Conservation (phyloP, 805 yeast genomes). For the Saccharomycopsis babjevae region DNA sequence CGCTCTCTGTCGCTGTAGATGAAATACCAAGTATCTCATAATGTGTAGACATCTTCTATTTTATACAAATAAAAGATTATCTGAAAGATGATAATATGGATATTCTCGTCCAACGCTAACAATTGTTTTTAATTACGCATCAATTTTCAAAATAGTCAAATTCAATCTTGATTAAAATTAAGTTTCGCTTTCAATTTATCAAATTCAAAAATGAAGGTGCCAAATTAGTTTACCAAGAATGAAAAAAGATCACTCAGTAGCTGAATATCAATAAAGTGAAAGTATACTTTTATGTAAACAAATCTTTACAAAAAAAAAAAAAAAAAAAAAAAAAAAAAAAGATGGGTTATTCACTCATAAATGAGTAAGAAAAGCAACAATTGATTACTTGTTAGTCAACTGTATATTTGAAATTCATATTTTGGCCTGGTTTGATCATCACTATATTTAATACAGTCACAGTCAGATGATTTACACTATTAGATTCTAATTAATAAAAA, state of each 20-base stretch:
- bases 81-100: background rate
- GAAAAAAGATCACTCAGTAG: background rate
- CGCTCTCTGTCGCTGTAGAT: slow-evolving; percentile 26
- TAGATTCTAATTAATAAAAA: background rate
- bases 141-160: background rate
- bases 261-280: background rate
- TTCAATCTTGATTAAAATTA: too few species aligned
- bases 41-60: slow-evolving; percentile 26
- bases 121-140: background rate
- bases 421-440: background rate
- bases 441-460: background rate
- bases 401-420: background rate
- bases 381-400: too few species aligned
- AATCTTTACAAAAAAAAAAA: background rate
- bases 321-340: background rate
- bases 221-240: too few species aligned
- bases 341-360: background rate
- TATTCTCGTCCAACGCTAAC: background rate
- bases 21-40: slow-evolving; percentile 42
- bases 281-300: background rate
- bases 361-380: background rate
- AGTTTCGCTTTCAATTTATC: too few species aligned
- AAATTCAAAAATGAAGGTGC: too few species aligned
- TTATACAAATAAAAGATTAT: background rate
- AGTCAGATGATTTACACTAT: too few species aligned